Base-by-base conservation (phyloP, 176 grass and related monocot genomes). In the Triticum urartu region DNA sequence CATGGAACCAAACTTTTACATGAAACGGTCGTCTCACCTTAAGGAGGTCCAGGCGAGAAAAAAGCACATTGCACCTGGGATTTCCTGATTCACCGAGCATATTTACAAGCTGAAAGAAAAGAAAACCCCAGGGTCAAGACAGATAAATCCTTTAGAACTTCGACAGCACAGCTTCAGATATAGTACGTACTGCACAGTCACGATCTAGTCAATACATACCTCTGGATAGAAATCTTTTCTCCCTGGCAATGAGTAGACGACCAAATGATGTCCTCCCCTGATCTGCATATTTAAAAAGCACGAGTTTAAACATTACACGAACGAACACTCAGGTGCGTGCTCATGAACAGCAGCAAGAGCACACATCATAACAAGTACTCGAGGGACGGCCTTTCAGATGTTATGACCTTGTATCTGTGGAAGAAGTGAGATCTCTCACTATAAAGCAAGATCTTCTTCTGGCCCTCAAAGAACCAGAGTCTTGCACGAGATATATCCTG, bases 401-500 rank as follows among this genome's bases (percentile, higher is more conserved):
- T 18, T 72, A 88, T 63, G 26, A 98, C 96, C 93, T 94, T 98
- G 65, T 95, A 98, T 94, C 93, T 80, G 72, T 95, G 93, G 79
- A 95, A 98, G 88, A 98, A 98, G 85, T 98, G 96, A 91, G 96
- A 91, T 83, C 96, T 95, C 82, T 95, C 96, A 25, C 93, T 98
- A 76, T 98, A 98, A 85, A 98, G 91, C 88, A 98, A 89, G 67
- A 98, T 92, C 83, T 94, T 98, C 64, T 89, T 91, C 64, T 92
- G 89, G 81, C 93, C 96, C 86, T 98, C 86, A 87, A 89, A 98
- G 94, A 98, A 98, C 96, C 90, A 98, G 79, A 92, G 77, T 26
- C 93, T 88, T 79, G 96, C 87, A 84, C 93, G 96, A 38, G 96
- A 98, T 94, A 98, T 95, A 82, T 98, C 91, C 42, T 81, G 91